Conservation (phyloP, 2,329 filamentous ascomycete genomes). For the Geoglossum cookeanum region DNA sequence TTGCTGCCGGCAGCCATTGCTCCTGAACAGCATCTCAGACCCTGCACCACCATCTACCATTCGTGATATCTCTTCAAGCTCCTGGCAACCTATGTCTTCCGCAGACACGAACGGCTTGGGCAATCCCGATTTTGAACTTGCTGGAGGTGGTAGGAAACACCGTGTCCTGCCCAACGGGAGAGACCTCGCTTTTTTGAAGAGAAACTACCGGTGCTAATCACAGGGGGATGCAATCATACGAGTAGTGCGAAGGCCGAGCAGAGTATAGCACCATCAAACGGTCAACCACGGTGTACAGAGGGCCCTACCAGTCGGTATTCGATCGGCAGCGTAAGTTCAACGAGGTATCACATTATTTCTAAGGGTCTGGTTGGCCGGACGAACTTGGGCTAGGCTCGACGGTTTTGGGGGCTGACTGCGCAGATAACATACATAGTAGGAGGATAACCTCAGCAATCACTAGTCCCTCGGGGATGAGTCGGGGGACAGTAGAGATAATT, state of each 20-base stretch:
- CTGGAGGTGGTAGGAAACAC: neutral
- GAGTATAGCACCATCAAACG: too few species aligned
- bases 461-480: neutral
- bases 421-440: neutral
- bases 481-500: neutral
- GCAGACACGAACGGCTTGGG: neutral
- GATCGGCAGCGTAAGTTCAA: neutral
- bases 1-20: constrained; percentile 4
- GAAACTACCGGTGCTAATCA: neutral
- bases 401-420: neutral
- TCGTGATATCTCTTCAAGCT: neutral
- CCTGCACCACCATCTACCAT: neutral
- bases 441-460: neutral
- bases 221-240: neutral
- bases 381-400: neutral
- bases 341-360: neutral
- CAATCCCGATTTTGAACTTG: neutral
- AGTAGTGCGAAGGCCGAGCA: neutral
- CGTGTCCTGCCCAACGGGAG: neutral
- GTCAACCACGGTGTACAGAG: too few species aligned
- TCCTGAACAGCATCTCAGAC: neutral
- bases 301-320: neutral
- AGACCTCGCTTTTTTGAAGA: neutral
- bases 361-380: neutral
- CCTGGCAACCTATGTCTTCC: neutral